Evolutionary conservation across 306 rosid species (phyloP).

Genomic region (Abrus precatorius): DNA sequence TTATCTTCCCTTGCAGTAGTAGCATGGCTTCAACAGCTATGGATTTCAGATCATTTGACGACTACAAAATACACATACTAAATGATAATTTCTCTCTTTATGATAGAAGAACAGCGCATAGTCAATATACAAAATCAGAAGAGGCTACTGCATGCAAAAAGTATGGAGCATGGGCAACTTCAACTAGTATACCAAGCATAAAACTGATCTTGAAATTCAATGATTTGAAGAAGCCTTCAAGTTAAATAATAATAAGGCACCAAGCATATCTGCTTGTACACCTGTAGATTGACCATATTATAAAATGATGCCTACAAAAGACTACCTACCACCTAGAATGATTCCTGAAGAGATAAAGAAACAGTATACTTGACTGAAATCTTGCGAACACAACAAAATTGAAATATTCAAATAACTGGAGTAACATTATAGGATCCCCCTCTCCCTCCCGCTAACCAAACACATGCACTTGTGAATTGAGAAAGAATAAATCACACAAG

Average conservation of each 20-base stretch:
- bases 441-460: neutral
- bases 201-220: conserved; percentile 39
- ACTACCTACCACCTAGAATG: neutral
- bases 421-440: neutral
- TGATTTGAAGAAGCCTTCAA: conserved; percentile 8
- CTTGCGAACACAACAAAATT: neutral
- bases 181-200: conserved; percentile 37
- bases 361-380: conserved; percentile 18
- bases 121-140: conserved; percentile 3
- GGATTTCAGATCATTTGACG: conserved; percentile 84
- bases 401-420: neutral
- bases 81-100: conserved; percentile 38
- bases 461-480: neutral
- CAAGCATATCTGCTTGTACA: neutral
- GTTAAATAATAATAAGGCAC: conserved; percentile 1
- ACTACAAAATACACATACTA: conserved; percentile 58
- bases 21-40: conserved; percentile 96
- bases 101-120: conserved; percentile 38
- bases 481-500: neutral
- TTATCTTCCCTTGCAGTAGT: conserved; percentile 91
- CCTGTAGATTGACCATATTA: neutral
- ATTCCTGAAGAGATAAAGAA: neutral
- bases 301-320: neutral
- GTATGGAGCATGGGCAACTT: conserved; percentile 16
- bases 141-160: conserved; percentile 26